Evolutionary conservation across 2,329 filamentous ascomycete species (phyloP), one percentile per base, ranked within the genome.

Genomic region (Aspergillus awamori): DNA sequence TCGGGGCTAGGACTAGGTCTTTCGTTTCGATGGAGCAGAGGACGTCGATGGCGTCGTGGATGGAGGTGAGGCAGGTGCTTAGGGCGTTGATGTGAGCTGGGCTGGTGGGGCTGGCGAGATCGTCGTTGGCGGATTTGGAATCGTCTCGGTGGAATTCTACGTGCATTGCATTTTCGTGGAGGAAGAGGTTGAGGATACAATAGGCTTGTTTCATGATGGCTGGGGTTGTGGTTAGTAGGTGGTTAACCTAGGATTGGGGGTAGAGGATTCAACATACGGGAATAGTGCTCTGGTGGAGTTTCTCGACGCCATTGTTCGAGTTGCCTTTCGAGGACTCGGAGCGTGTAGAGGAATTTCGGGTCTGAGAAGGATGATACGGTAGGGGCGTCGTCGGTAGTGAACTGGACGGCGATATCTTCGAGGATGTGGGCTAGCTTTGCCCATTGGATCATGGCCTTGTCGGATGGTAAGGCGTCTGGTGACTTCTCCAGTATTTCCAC

Each of bases 161-260:
- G 65, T 91, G 87, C 64, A 93, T 84, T 2, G 86, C 87, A 57
- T 91, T 86, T 74, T 93, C 91, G 72, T 93, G 89, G 79, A 93
- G 87, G 71, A 90, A 92, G 3, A 93, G 79, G 63, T 83, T 89
- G 38, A 91, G 73, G 2, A 89, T 83, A 64, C 88, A 81, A 65
- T 91, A 87, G 62, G 85, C 84, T 65, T 92, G 83, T 17, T 80
- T 78, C 49, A 92, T 79, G 0, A 86, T 82, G n/a, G 85, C 88
- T 88, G 47, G 47, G 38, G 62, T 15, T 58, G 10, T 58, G 13
- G 24, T 65, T 26, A 63, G 60, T 36, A 59, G 38, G 53, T 51
- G 54, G 3, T 20, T 28, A 8, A 33, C 33, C 24, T 10, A 11
- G 51, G 36, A 6, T 11, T 15, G 45, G 13, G 33, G 4, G 2